Percentiles rank a stretch among this genome's conserved stretches.
Evolutionary conservation across 345 rosid genomes (phyloP).

Genomic region (Cochlearia excelsa): DNA sequence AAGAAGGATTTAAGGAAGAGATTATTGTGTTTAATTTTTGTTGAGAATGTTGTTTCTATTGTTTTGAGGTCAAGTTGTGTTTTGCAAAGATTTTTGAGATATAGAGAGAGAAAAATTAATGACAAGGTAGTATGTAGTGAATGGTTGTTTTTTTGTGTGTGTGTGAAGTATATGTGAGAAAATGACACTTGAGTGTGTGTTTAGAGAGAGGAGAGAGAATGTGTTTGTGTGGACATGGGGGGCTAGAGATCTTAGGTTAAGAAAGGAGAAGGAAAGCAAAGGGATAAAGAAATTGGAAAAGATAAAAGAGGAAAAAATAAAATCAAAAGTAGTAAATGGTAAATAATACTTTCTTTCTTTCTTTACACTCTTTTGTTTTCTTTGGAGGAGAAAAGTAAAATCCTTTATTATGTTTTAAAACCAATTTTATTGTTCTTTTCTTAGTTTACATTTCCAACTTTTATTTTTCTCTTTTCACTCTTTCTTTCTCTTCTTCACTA

Average conservation of each 20-base stretch:
- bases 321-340: slow-evolving; percentile 35
- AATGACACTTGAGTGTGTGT: slow-evolving; percentile 44
- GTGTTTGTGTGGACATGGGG: slow-evolving; percentile 66
- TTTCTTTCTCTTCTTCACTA: neutral
- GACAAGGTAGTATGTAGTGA: slow-evolving; percentile 44
- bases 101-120: slow-evolving; percentile 37
- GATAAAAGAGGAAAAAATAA: slow-evolving; percentile 6
- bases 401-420: slow-evolving; percentile 27
- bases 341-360: slow-evolving; percentile 42
- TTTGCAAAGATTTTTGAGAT: slow-evolving; percentile 41
- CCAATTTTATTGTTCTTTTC: slow-evolving; percentile 28
- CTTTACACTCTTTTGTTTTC: slow-evolving; percentile 35
- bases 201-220: slow-evolving; percentile 33
- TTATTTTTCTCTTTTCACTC: slow-evolving; percentile 10
- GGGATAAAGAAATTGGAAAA: slow-evolving; percentile 22
- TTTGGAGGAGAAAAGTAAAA: slow-evolving; percentile 33
- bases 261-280: slow-evolving; percentile 36
- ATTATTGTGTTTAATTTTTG: slow-evolving; percentile 21
- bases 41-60: slow-evolving; percentile 35
- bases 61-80: slow-evolving; percentile 41
- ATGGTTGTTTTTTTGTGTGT: slow-evolving; percentile 36
- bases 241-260: slow-evolving; percentile 48
- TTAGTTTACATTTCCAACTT: slow-evolving; percentile 23
- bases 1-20: slow-evolving; percentile 19
- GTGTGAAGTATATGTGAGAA: slow-evolving; percentile 44